Evolutionary conservation across 148 eudicot species (phyloP).

Genomic region (Dianthus caryophyllus): DNA sequence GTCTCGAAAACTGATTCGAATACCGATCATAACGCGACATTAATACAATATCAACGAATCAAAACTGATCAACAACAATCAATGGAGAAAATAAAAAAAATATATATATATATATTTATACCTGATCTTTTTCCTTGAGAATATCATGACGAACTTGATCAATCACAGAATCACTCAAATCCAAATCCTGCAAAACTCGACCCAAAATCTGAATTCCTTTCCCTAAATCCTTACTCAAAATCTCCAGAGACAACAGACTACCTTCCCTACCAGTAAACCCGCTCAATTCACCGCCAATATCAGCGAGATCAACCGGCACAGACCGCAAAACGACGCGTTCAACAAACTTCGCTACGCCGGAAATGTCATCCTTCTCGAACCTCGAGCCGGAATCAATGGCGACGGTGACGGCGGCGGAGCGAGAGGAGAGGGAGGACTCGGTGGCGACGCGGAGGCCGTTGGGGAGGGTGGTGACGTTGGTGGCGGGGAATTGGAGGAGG

Average conservation of each 20-base stretch:
- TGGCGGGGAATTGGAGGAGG: slow-evolving; percentile 46
- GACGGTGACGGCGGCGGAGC: slow-evolving; percentile 40
- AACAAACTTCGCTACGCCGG: slow-evolving; percentile 45
- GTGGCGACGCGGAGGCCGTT: slow-evolving; percentile 76
- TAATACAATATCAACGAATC: no score
- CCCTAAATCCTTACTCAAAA: slow-evolving; percentile 23
- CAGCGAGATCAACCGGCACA: slow-evolving; percentile 36
- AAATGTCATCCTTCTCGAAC: slow-evolving; percentile 47
- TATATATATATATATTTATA: no score
- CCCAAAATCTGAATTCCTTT: slow-evolving; percentile 45
- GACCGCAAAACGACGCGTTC: slow-evolving; percentile 43
- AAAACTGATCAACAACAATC: no score
- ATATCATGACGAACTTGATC: slow-evolving; percentile 36
- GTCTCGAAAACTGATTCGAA: no score
- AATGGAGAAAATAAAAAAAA: background rate
- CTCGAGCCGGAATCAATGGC: slow-evolving; percentile 52
- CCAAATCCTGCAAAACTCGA: slow-evolving; percentile 40
- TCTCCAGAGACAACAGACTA: slow-evolving; percentile 26
- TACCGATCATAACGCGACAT: no score
- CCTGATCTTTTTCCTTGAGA: slow-evolving; percentile 49
- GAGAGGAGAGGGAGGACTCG: slow-evolving; percentile 46
- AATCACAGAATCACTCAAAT: slow-evolving; percentile 27
- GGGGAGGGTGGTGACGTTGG: slow-evolving; percentile 53
- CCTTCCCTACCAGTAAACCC: slow-evolving; percentile 39
- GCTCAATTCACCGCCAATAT: slow-evolving; percentile 42